Conservation (phyloP, 495 filamentous ascomycete genomes). For the Aspergillus ostianus region DNA sequence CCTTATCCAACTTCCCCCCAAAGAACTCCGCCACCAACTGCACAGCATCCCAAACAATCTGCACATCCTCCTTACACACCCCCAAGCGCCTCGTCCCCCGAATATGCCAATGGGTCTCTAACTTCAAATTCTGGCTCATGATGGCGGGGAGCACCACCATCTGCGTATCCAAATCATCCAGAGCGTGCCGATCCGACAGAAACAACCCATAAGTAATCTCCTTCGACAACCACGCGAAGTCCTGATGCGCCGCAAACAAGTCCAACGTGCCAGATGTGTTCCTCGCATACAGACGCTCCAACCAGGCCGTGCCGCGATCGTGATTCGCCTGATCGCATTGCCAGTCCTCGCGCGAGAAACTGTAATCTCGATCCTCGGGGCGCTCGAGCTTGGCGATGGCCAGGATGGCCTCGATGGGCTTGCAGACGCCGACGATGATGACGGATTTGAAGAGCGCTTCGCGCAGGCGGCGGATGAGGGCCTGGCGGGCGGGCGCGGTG, state of each 20-base stretch:
- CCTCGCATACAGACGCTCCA: constrained; percentile 41
- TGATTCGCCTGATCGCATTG: constrained; percentile 47
- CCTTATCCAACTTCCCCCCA: constrained; percentile 37
- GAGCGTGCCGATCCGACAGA: constrained; percentile 51
- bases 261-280: constrained; percentile 39
- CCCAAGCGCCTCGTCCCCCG: constrained; percentile 53
- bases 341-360: constrained; percentile 42
- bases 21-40: constrained; percentile 39
- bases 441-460: constrained; percentile 53
- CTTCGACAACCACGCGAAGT: constrained; percentile 41
- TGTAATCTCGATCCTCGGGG: constrained; percentile 52
- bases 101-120: constrained; percentile 58
- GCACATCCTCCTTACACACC: constrained; percentile 47
- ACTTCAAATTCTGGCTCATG: constrained; percentile 56
- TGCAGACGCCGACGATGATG: constrained; percentile 52
- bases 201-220: constrained; percentile 59
- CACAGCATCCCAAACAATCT: constrained; percentile 42
- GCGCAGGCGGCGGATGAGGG: constrained; percentile 49
- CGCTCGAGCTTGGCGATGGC: constrained; percentile 47
- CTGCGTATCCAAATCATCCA: constrained; percentile 55
- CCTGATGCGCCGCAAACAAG: constrained; percentile 48
- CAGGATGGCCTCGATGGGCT: constrained; percentile 50
- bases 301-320: constrained; percentile 43
- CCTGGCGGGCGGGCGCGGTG: constrained; percentile 38
- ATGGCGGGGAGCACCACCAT: constrained; percentile 54